Percentiles rank a stretch among this genome's conserved stretches.
These are phyloP conservation scores for Plenodomus tracheiphilus DNA, from an alignment of 2,329 filamentous ascomycete genomes.

Conservation along the genomic window DNA sequence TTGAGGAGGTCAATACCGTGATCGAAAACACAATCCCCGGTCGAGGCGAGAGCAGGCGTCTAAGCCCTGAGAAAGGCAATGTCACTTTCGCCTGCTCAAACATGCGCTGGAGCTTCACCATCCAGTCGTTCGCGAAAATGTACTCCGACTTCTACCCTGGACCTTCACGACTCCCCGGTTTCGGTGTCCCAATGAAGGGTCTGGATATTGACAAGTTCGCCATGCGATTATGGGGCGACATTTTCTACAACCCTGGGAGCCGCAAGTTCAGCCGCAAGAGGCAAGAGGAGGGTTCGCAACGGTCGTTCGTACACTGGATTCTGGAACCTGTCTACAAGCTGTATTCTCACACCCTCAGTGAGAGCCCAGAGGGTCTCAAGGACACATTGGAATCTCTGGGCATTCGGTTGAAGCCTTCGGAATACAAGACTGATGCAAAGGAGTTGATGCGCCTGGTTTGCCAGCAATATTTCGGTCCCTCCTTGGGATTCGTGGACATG, in stretches of 20 bases:
- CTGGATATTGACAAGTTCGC: slow-evolving; percentile 83
- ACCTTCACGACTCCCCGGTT: slow-evolving; percentile 34
- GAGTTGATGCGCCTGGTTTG: slow-evolving; percentile 87
- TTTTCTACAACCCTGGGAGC: slow-evolving; percentile 91
- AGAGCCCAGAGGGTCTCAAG: slow-evolving; percentile 82
- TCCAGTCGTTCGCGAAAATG: slow-evolving; percentile 94
- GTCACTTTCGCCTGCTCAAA: slow-evolving; percentile 93
- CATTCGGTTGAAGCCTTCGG: slow-evolving; percentile 86
- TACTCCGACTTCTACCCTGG: slow-evolving; percentile 87
- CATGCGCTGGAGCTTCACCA: slow-evolving; percentile 96
- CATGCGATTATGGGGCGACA: slow-evolving; percentile 87
- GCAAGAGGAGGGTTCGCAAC: slow-evolving; percentile 75
- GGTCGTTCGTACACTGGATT: slow-evolving; percentile 92
- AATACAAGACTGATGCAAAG: slow-evolving; percentile 88
- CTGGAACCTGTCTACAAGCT: slow-evolving; percentile 98
- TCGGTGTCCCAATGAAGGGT: slow-evolving; percentile 38
- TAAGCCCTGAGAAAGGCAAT: slow-evolving; percentile 96
- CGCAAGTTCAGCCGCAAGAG: slow-evolving; percentile 90
- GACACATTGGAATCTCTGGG: slow-evolving; percentile 76
- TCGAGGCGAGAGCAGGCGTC: slow-evolving; percentile 73
- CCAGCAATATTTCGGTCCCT: slow-evolving; percentile 91
- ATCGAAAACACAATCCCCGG: slow-evolving; percentile 88
- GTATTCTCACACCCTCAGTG: slow-evolving; percentile 91
- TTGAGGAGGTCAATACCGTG: slow-evolving; percentile 95
- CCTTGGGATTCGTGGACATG: slow-evolving; percentile 94